Conservation (phyloP, 306 rosid genomes). For the Geum urbanum region DNA sequence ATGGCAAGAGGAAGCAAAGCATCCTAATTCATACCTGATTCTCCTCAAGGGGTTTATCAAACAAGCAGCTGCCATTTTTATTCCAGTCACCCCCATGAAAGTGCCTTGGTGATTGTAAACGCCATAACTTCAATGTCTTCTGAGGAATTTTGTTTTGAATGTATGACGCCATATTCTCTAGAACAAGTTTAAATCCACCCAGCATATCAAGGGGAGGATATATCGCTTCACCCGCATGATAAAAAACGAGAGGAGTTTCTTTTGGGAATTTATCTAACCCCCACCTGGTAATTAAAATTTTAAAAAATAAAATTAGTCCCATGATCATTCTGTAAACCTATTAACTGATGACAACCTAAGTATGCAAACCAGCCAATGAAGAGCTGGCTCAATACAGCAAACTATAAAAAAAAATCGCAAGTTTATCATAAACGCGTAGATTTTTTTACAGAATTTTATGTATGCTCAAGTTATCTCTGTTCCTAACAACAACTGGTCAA, state of each 20-base stretch:
- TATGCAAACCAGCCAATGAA: not conserved
- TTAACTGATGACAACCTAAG: not conserved
- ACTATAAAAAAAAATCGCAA: not conserved
- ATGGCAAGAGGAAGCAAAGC: constrained; percentile 12
- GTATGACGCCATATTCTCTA: constrained; percentile 48
- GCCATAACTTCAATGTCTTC: constrained; percentile 72
- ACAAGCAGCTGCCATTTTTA: constrained; percentile 86
- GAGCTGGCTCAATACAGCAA: not conserved
- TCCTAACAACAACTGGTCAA: not conserved
- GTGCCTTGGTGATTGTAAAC: constrained; percentile 83
- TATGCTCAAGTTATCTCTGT: not conserved
- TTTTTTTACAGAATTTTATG: not conserved
- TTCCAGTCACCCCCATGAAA: constrained; percentile 92
- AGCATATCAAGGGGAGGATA: constrained; percentile 54
- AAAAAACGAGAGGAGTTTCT: constrained; percentile 79
- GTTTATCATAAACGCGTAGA: not conserved
- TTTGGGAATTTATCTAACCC: constrained; percentile 70
- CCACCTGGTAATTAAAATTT: constrained; percentile 77
- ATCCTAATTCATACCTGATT: constrained; percentile 52
- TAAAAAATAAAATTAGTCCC: constrained; percentile 14
- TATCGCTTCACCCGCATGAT: constrained; percentile 56
- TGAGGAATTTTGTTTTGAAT: constrained; percentile 56
- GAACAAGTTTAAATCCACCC: constrained; percentile 74
- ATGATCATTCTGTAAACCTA: not conserved
- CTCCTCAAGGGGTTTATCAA: constrained; percentile 66